Evolutionary conservation across 2,329 filamentous ascomycete species (phyloP), one percentile per base, ranked within the genome.

Genomic region (Curvularia eragrostidis): DNA sequence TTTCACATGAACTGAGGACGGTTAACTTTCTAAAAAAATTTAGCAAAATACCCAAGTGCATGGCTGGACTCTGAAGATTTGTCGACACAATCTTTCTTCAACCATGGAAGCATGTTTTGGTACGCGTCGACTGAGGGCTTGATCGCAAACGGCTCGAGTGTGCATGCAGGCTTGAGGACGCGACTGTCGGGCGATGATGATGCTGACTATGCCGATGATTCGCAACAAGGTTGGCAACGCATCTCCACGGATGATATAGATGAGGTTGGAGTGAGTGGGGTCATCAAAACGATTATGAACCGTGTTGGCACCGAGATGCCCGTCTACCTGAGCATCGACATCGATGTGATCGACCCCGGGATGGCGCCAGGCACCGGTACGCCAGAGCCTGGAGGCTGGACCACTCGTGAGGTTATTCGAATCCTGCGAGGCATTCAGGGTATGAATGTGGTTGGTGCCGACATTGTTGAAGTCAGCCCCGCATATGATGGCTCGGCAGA

Each of bases 71-170:
- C 74, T 1, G 70, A 75, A 18, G 77, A 81, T 52, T 76, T 81
- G 6, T 84, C 83, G 2, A 83, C 86, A 58, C 90, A 91, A 75
- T 84, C 86, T 2, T 85, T 89, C 66, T 95, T 96, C 80, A 96
- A 89, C 71, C 93, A 97, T 76, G 93, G 93, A 4, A 91, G 87
- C 65, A 95, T 96, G 88, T 96, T 96, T 82, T 94, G 91, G 89
- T 85, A 94, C 65, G 93, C 93, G 5, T 88, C 88, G 48, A 87
- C 88, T 28, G 93, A 96, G 75, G 91, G 91, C 0, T 80, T 97
- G 24, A 88, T 96, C 56, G 83, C 85, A 59, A 93, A 94, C 75
- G 80, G 82, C 13, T 89, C 85, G 0, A 90, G 87, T 21, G 91
- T 95, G 5, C 93, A 97, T 75, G 93, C 91, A 0, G 93, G 93